These are phyloP conservation scores for Ophiocordyceps camponoti-leonardi DNA, from an alignment of 2,329 filamentous ascomycete genomes.

Conservation along the genomic window DNA sequence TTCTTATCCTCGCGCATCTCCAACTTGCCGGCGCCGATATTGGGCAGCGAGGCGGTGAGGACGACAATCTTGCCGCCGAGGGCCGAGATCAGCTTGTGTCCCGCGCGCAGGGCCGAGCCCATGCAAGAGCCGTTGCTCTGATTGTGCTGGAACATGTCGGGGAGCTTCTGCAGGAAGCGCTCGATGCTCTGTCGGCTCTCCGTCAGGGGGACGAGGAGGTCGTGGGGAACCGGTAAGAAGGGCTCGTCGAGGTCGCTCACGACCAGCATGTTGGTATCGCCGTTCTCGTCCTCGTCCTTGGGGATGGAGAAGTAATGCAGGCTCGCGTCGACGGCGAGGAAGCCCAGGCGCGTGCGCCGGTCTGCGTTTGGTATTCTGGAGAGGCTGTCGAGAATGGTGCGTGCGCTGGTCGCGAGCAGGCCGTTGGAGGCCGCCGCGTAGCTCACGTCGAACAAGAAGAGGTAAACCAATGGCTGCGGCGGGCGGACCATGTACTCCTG, in stretches of 20 bases:
- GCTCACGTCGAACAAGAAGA: conserved; percentile 92
- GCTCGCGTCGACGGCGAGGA: conserved; percentile 87
- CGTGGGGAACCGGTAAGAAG: conserved; percentile 84
- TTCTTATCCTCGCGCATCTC: conserved; percentile 96
- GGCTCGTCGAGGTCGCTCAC: conserved; percentile 92
- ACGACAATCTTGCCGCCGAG: conserved; percentile 92
- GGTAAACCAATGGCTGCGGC: conserved; percentile 84
- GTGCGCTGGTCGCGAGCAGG: conserved; percentile 76
- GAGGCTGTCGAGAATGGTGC: conserved; percentile 87
- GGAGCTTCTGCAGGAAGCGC: conserved; percentile 75
- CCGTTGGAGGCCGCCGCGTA: conserved; percentile 80
- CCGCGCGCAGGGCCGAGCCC: conserved; percentile 81
- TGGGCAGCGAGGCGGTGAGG: conserved; percentile 76
- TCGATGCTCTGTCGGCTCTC: conserved; percentile 88
- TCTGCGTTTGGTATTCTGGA: conserved; percentile 98
- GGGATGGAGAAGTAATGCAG: conserved; percentile 94
- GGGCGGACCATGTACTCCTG: conserved; percentile 99
- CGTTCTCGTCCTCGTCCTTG: conserved; percentile 69
- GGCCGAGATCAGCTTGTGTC: conserved; percentile 87
- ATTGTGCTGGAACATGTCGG: conserved; percentile 92
- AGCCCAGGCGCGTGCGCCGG: conserved; percentile 77
- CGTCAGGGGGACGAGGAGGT: conserved; percentile 74
- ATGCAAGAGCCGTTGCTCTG: conserved; percentile 83
- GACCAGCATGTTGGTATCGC: conserved; percentile 79
- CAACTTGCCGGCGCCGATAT: conserved; percentile 74